Percentiles rank a stretch among this genome's conserved stretches.
Evolutionary conservation across 2,329 filamentous ascomycete species (phyloP).

Genomic region (Pseudocercospora musae): DNA sequence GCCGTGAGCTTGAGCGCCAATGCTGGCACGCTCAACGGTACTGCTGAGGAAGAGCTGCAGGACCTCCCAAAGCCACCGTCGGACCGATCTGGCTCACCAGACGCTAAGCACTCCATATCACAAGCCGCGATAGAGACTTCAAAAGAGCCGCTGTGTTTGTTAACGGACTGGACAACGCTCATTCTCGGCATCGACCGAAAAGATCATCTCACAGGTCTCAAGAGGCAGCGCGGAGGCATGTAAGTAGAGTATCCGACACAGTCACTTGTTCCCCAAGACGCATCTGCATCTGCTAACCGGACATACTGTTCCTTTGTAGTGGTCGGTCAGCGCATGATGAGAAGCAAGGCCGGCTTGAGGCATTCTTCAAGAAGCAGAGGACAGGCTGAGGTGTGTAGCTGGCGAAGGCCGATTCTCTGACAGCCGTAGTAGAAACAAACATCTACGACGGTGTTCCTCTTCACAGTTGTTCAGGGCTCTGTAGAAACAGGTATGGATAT

Average conservation of each 20-base stretch:
- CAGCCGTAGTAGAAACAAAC: background rate
- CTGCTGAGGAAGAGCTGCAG: conserved; percentile 7
- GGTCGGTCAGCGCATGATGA: conserved; percentile 74
- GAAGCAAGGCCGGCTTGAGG: conserved; percentile 70
- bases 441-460: background rate
- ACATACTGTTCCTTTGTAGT: background rate
- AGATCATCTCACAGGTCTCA: conserved; percentile 69
- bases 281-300: background rate
- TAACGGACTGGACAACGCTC: conserved; percentile 44
- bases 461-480: background rate
- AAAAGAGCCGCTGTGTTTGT: background rate
- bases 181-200: conserved; percentile 65
- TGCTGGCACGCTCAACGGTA: background rate
- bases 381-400: conserved; percentile 18
- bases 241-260: background rate
- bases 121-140: background rate
- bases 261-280: background rate
- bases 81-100: background rate
- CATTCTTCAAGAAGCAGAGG: conserved; percentile 63
- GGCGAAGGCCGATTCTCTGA: background rate
- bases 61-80: background rate
- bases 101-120: background rate
- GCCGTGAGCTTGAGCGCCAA: background rate
- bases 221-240: conserved; percentile 77
- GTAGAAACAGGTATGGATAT: conserved; percentile 12